These are phyloP conservation scores for Eragrostis curvula DNA, from an alignment of 176 grass and related monocot species.

Conservation along the genomic window DNA sequence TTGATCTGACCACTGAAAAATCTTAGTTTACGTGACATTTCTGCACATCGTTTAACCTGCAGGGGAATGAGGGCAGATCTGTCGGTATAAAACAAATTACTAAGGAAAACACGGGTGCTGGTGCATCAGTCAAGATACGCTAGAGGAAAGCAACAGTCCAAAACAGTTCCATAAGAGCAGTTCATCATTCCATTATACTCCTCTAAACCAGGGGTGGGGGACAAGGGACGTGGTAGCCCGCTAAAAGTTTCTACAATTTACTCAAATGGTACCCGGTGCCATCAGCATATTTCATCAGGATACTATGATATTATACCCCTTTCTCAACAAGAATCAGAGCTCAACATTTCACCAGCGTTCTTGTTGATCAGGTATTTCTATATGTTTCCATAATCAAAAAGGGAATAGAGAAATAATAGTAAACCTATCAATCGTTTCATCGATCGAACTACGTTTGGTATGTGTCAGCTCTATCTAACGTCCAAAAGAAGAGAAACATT, in stretches of 20 bases:
- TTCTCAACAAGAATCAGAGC: background rate
- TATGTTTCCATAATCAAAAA: background rate
- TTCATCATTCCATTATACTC: background rate
- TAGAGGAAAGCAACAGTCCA: conserved; percentile 8
- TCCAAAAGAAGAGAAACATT: conserved; percentile 4
- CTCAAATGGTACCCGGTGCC: background rate
- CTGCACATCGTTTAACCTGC: conserved; percentile 92
- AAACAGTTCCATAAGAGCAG: background rate
- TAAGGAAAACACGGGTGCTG: background rate
- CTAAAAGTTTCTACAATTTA: conserved; percentile 2
- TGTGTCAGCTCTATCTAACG: background rate
- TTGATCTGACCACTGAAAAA: conserved; percentile 92
- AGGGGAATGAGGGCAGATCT: background rate
- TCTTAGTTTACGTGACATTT: conserved; percentile 93
- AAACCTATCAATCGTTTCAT: background rate
- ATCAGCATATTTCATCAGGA: conserved; percentile 9
- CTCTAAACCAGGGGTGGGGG: background rate
- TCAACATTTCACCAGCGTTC: background rate
- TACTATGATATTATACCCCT: conserved; percentile 13
- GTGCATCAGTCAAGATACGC: background rate
- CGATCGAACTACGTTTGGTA: background rate
- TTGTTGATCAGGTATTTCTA: conserved; percentile 9
- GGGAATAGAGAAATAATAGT: background rate
- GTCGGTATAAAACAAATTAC: conserved; percentile 20
- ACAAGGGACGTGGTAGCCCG: background rate